phyloP scores from a whole-genome alignment of 2,329 filamentous ascomycete genomes.

The Alternaria triticimaculans region DNA sequence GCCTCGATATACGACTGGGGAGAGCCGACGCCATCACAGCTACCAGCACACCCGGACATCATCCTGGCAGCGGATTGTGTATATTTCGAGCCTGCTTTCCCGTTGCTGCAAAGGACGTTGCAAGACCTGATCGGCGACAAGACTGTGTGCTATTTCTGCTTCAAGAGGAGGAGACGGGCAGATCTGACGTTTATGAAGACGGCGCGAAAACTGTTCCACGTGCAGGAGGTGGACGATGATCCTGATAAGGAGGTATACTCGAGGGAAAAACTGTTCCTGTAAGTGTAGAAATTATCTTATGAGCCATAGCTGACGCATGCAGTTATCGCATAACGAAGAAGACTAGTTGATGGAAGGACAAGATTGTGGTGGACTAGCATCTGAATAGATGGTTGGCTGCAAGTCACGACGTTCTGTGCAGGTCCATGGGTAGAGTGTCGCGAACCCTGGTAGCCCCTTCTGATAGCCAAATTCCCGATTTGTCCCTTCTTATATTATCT shows the following conservation, averaged over 20 bases:
- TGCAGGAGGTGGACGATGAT: slow-evolving; percentile 58
- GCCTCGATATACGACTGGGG: slow-evolving; percentile 83
- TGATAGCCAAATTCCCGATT: not conserved
- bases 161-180: slow-evolving; percentile 86
- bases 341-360: slow-evolving; percentile 1
- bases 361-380: not conserved
- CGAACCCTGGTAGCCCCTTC: not conserved
- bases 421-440: not conserved
- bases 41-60: slow-evolving; percentile 71
- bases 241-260: slow-evolving; percentile 54
- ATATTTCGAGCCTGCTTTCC: slow-evolving; percentile 96
- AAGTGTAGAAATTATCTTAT: slow-evolving; percentile 17
- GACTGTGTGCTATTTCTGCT: slow-evolving; percentile 84
- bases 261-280: slow-evolving; percentile 60
- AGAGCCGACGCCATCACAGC: slow-evolving; percentile 46
- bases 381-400: not conserved
- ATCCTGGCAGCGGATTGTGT: slow-evolving; percentile 74
- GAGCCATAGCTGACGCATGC: not conserved
- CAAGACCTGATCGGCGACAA: slow-evolving; percentile 70
- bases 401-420: not conserved
- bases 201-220: slow-evolving; percentile 56
- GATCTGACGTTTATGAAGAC: slow-evolving; percentile 62
- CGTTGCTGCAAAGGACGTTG: slow-evolving; percentile 80
- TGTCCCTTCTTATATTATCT: not conserved
- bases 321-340: slow-evolving; percentile 35